A percentile compares a stretch with the other conserved stretches of the same genome.
These are phyloP conservation scores for Solanum hybrid DNA, from an alignment of 305 asterid genomes.

Conservation along the genomic window DNA sequence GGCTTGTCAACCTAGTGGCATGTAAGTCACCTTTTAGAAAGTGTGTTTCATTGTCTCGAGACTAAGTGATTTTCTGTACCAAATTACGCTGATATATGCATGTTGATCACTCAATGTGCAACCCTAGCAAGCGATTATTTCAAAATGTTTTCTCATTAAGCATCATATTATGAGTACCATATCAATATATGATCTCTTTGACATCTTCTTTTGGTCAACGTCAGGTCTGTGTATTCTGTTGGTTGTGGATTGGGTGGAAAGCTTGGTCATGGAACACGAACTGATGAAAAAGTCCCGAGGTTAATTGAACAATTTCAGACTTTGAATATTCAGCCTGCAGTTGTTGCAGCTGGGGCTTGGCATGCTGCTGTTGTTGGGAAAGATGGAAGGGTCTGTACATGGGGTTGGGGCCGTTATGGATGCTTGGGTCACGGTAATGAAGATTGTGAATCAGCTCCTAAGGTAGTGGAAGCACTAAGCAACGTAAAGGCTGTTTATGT, in stretches of 20 bases:
- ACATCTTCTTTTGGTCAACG: not conserved
- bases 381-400: conserved; percentile 88
- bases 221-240: conserved; percentile 90
- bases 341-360: conserved; percentile 89
- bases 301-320: conserved; percentile 57
- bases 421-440: conserved; percentile 93
- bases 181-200: not conserved
- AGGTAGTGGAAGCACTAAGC: conserved; percentile 70
- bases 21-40: conserved; percentile 35
- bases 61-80: not conserved
- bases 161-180: not conserved
- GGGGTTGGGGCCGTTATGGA: conserved; percentile 96
- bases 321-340: conserved; percentile 66
- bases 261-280: conserved; percentile 71
- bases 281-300: conserved; percentile 71
- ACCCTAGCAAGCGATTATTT: not conserved
- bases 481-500: conserved; percentile 67
- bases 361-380: conserved; percentile 90
- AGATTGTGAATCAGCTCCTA: conserved; percentile 69
- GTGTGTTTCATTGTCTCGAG: not conserved
- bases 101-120: not conserved
- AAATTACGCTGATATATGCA: not conserved
- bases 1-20: conserved; percentile 87
- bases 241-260: conserved; percentile 98
- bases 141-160: not conserved